A percentile compares a stretch with the other conserved stretches of the same genome.
Conservation (phyloP, 345 rosid genomes). For the Cardamine occulta region DNA sequence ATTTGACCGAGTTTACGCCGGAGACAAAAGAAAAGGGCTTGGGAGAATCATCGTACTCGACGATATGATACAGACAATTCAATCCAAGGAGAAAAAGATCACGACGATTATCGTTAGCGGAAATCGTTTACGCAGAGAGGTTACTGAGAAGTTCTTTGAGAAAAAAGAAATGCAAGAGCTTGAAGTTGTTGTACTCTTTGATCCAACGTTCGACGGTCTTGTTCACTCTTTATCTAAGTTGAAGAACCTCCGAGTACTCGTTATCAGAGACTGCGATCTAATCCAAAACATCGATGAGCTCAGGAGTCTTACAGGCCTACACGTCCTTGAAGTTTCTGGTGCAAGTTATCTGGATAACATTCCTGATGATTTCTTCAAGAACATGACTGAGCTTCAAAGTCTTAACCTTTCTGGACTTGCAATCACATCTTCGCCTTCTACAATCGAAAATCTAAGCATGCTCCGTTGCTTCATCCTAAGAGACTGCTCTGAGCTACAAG, state of each 20-base stretch:
- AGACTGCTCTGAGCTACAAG: slow-evolving; percentile 44
- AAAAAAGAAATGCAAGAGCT: slow-evolving; percentile 40
- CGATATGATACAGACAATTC: slow-evolving; percentile 55
- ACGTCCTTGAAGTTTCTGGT: slow-evolving; percentile 63
- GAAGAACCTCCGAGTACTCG: slow-evolving; percentile 49
- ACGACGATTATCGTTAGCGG: slow-evolving; percentile 53
- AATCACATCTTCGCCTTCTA: slow-evolving; percentile 42
- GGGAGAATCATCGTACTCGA: slow-evolving; percentile 51
- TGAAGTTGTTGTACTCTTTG: slow-evolving; percentile 52
- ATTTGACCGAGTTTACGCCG: slow-evolving; percentile 43
- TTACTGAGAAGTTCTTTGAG: slow-evolving; percentile 41
- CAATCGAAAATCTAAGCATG: slow-evolving; percentile 31
- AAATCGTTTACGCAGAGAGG: slow-evolving; percentile 42
- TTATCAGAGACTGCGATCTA: slow-evolving; percentile 55
- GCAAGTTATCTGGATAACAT: slow-evolving; percentile 40
- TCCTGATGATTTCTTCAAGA: slow-evolving; percentile 41
- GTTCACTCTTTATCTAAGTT: slow-evolving; percentile 18
- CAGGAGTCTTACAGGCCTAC: slow-evolving; percentile 29
- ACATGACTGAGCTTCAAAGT: slow-evolving; percentile 45
- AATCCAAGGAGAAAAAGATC: slow-evolving; percentile 16
- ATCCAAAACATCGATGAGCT: slow-evolving; percentile 32
- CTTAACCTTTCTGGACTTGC: slow-evolving; percentile 53
- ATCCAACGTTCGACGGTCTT: slow-evolving; percentile 41
- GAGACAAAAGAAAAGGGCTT: slow-evolving; percentile 34
- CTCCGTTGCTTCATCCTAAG: slow-evolving; percentile 57